Evolutionary conservation across 352 stramenopile genomes (phyloP).

Genomic region (Saprolegnia diclina): DNA sequence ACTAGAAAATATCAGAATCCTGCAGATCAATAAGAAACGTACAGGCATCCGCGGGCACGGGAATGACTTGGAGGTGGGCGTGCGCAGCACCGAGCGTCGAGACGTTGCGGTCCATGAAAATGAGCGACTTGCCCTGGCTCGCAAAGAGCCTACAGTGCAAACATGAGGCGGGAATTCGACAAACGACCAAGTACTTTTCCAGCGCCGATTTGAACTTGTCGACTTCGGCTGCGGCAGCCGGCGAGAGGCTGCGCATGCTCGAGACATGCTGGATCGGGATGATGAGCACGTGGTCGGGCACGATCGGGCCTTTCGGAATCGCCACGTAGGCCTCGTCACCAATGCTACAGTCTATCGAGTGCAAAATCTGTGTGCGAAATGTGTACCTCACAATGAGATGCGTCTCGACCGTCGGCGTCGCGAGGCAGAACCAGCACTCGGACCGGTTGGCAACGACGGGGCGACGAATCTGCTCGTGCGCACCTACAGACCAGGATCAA

Average conservation of each 20-base stretch:
- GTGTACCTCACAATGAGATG: conserved; percentile 64
- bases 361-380: neutral
- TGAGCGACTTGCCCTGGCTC: conserved; percentile 56
- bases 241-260: conserved; percentile 41
- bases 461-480: conserved; percentile 1
- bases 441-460: conserved; percentile 45
- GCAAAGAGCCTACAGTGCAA: conserved; percentile 43
- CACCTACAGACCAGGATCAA: conserved; percentile 2
- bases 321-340: conserved; percentile 71
- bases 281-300: conserved; percentile 66
- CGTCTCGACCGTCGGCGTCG: conserved; percentile 65
- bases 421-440: conserved; percentile 82
- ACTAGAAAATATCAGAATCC: conserved; percentile 28
- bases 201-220: conserved; percentile 60
- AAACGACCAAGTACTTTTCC: neutral
- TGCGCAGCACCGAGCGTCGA: conserved; percentile 61
- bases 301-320: conserved; percentile 76
- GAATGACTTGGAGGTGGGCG: conserved; percentile 68
- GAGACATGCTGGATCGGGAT: conserved; percentile 70
- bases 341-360: conserved; percentile 34
- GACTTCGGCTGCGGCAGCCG: conserved; percentile 44
- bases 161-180: neutral
- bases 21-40: neutral
- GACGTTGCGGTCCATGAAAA: conserved; percentile 78
- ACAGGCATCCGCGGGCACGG: conserved; percentile 39